Evolutionary conservation across 176 grass and related monocot species (phyloP).

Genomic region (Stipa capillata): DNA sequence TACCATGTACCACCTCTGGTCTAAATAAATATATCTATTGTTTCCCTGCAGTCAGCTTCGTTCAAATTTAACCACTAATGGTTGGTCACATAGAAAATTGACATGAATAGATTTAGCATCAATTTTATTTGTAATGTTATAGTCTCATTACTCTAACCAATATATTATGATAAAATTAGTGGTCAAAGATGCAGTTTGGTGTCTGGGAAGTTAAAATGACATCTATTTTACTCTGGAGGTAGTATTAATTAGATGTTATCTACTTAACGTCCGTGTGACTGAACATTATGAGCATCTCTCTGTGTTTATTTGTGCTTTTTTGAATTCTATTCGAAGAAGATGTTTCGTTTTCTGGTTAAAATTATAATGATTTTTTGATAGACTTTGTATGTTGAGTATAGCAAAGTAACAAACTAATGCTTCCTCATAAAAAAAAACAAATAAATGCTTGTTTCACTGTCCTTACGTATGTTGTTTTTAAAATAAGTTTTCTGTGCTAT

Average conservation of each 20-base stretch:
- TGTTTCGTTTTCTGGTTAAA: not conserved
- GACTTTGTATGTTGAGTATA: not conserved
- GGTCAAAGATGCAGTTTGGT: not conserved
- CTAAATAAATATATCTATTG: not conserved
- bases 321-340: not conserved
- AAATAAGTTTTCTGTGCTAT: not conserved
- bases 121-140: not conserved
- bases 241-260: not conserved
- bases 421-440: no score
- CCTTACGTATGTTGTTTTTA: not conserved
- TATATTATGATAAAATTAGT: not conserved
- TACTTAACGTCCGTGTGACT: not conserved
- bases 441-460: not conserved
- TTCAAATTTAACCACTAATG: not conserved
- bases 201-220: not conserved
- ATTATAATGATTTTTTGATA: not conserved
- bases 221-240: not conserved
- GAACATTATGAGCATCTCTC: not conserved
- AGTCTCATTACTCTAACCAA: not conserved
- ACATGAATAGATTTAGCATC: not conserved
- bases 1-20: not conserved
- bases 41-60: not conserved
- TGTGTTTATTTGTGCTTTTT: slow-evolving; percentile 1
- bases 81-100: not conserved
- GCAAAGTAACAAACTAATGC: not conserved